Evolutionary conservation across 352 stramenopile genomes (phyloP).

Genomic region (Detonula confervacea): DNA sequence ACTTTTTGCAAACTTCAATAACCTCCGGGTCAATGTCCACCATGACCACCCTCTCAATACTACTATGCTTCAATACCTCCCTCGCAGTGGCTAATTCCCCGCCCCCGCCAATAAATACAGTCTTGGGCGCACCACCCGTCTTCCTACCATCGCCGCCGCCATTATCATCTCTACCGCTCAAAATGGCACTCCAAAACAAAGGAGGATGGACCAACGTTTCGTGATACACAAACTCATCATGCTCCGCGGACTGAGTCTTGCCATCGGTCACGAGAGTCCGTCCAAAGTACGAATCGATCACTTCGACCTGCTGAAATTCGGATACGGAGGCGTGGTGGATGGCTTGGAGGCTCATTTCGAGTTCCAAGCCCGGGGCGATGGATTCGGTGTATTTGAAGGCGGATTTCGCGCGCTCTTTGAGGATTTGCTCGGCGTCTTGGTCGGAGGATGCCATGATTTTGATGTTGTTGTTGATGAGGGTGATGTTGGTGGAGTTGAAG

Average conservation of each 20-base stretch:
- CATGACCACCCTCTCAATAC: slow-evolving; percentile 94
- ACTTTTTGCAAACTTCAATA: slow-evolving; percentile 88
- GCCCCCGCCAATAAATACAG: slow-evolving; percentile 92
- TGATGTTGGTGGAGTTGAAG: no score
- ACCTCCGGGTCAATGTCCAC: slow-evolving; percentile 93
- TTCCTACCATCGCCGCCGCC: no score
- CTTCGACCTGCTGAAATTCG: slow-evolving; percentile 92
- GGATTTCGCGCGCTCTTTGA: no score
- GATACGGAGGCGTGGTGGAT: slow-evolving; percentile 90
- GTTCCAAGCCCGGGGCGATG: no score
- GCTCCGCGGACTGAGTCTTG: slow-evolving; percentile 92
- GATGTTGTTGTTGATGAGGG: no score
- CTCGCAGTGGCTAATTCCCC: slow-evolving; percentile 93
- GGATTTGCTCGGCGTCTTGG: no score
- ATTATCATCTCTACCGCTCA: no score
- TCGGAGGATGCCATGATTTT: no score
- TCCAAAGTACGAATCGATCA: slow-evolving; percentile 93
- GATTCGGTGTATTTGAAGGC: no score
- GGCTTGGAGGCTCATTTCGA: slow-evolving; percentile 89
- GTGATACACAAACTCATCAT: slow-evolving; percentile 95
- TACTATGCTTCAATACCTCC: slow-evolving; percentile 90
- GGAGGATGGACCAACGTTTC: slow-evolving; percentile 93
- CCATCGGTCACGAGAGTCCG: slow-evolving; percentile 94
- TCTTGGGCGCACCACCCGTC: slow-evolving; percentile 76
- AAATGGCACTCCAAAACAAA: slow-evolving; percentile 86